Percentiles rank a stretch among this genome's conserved stretches.
Evolutionary conservation across 495 filamentous ascomycete species (phyloP).

Genomic region (Neurospora sp.): DNA sequence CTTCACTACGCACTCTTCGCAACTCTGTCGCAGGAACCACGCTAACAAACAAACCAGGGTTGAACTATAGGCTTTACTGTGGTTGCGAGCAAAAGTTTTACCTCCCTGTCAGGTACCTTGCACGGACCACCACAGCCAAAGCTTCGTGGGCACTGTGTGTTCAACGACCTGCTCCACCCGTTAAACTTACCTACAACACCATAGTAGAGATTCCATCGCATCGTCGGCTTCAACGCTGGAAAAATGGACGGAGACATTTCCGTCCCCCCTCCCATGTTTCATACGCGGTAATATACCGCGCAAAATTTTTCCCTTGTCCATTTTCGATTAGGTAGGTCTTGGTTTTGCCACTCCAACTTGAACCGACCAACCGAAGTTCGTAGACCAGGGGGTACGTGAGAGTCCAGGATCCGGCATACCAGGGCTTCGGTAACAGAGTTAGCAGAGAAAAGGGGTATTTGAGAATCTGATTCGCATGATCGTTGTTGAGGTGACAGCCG

Average conservation of each 20-base stretch:
- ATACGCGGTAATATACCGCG: background rate
- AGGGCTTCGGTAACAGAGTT: background rate
- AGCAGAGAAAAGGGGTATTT: background rate
- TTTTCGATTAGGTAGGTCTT: background rate
- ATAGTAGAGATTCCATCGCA: background rate
- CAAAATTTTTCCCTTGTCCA: background rate
- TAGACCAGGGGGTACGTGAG: background rate
- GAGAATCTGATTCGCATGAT: background rate
- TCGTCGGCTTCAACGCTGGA: background rate
- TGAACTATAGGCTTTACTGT: too few relatives aligned
- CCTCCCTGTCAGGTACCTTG: too few relatives aligned
- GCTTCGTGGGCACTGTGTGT: too few relatives aligned
- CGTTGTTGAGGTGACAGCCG: background rate
- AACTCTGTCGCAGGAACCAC: too few relatives aligned
- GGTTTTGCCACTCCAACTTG: background rate
- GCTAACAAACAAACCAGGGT: too few relatives aligned
- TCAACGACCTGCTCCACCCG: too few relatives aligned
- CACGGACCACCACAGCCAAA: too few relatives aligned
- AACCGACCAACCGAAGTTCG: background rate
- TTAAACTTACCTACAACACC: too few relatives aligned
- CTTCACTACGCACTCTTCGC: too few relatives aligned
- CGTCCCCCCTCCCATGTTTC: background rate
- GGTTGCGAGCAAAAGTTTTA: too few relatives aligned
- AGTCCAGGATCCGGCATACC: background rate
- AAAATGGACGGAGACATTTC: background rate